Base-by-base conservation (phyloP, 441 rosid genomes). In the Adansonia gregorii region DNA sequence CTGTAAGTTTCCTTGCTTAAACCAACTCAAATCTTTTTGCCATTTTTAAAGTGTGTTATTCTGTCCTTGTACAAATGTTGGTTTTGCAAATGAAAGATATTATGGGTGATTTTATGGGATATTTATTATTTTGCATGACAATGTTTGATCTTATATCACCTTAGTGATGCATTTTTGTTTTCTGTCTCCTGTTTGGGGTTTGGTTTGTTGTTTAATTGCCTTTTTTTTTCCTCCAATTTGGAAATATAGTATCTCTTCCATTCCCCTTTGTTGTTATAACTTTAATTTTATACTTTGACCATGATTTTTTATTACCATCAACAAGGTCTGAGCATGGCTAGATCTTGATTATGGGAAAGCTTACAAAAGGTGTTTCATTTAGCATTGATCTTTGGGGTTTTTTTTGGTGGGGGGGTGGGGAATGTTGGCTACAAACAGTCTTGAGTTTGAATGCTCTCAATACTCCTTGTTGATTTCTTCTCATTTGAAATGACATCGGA, bases 1-100 rank as follows among this genome's bases (percentile, higher is more conserved):
- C 51, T 60, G 89, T 87, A 84, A 83, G 87, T 75, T 63, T 78
- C 72, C 49, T 20, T 78, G 74, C 79, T 3, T 17, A 56, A 56
- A 3, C 54, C 11, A 49, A 11, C 54, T 20, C 60, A 45, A 39
- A 4, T 7, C 39, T 58, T 74, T 22, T 17, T 12, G 11, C 15
- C 14, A 35, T 15, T 27, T 35, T 48, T 66, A 52, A 51, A 39
- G 76, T 19, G 58, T 54, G 66, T 22, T 46, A n/a, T 24, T 4
- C 52, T 3, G 68, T 74, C 6, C 70, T 55, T 78, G 45, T 1
- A 75, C 64, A 60, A 6, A 49, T 49, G n/a, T 49, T 49, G 54
- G 54, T 49, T 49, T 49, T 58, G 39, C 72, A 48, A 67, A 24
- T 27, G 73, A 68, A 46, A 22, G 56, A 48, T 22, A 39, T 8